These are phyloP conservation scores for Lotus japonicus DNA, from an alignment of 306 rosid species.

Conservation along the genomic window DNA sequence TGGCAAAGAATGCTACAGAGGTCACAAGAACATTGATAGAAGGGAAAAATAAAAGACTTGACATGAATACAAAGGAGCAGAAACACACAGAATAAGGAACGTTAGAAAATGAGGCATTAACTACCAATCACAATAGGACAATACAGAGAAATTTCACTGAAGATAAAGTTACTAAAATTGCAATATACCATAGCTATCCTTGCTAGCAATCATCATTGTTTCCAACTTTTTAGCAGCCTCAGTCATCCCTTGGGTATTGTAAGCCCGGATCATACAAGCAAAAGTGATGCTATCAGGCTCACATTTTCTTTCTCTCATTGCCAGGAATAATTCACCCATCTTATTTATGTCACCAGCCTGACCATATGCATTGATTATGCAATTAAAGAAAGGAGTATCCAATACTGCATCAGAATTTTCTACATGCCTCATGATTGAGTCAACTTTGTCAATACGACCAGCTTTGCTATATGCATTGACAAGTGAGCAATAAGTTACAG, in stretches of 20 bases:
- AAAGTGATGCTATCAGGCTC: slow-evolving; percentile 61
- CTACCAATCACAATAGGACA: not conserved
- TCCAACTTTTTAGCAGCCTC: slow-evolving; percentile 60
- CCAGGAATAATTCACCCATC: slow-evolving; percentile 56
- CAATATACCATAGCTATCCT: slow-evolving; percentile 35
- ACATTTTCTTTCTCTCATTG: slow-evolving; percentile 65
- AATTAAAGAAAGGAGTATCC: slow-evolving; percentile 80
- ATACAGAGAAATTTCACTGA: not conserved
- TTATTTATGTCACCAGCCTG: slow-evolving; percentile 56
- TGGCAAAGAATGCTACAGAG: not conserved
- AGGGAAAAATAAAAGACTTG: not conserved
- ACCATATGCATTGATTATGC: slow-evolving; percentile 69
- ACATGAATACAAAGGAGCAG: not conserved
- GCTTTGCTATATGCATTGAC: slow-evolving; percentile 70
- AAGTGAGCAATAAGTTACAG: slow-evolving; percentile 74
- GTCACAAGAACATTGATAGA: not conserved
- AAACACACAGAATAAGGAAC: not conserved
- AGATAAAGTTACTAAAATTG: slow-evolving; percentile 11
- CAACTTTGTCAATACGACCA: slow-evolving; percentile 50
- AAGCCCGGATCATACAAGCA: slow-evolving; percentile 66
- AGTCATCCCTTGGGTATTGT: slow-evolving; percentile 58
- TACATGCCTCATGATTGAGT: slow-evolving; percentile 69
- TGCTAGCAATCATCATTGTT: slow-evolving; percentile 37
- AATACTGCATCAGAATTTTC: slow-evolving; percentile 67
- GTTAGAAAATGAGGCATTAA: not conserved